Base-by-base conservation (phyloP, 345 rosid species). In the Xanthoceras sorbifolium region DNA sequence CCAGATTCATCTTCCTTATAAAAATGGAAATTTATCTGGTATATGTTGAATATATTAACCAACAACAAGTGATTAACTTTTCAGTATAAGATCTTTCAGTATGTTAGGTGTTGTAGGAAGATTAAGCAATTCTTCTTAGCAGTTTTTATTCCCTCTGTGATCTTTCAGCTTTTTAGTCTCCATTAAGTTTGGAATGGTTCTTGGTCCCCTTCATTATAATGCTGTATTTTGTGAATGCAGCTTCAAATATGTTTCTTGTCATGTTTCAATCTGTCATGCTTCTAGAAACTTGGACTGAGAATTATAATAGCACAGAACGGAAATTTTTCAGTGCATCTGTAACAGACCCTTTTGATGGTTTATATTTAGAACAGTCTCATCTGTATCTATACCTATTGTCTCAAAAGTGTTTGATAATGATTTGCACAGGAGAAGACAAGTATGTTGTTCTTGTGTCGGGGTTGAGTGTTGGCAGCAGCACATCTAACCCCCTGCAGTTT, bases 391-490 rank as follows among this genome's bases (percentile, higher is more conserved):
- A 57, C 44, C 40, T 62, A 17, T 46, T 66, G 66, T 78, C 77
- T 86, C 70, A 78, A 42, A 71, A 76, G 31, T 64, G 38, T 77
- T 68, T 55, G 64, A 52, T 79, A 80, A 67, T 61, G 52, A 67
- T 74, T 59, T 34, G 42, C 50, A 70, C 94, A 91, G 98, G 86
- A 79, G 99, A 91, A 82, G 94, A 93, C 85, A 96, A 90, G 76
- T 89, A 87, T 57, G 97, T 90, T 64, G 79, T 96, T 82, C 86
- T 96, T 83, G 75, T 96, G 73, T 96, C 98, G 31, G 98, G 99
- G 69, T 83, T 96, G 44, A 80, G 82, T 78, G 84, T 92, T 77
- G 98, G 99, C 59, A 88, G 89, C 82, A 83, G 77, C 67, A 78
- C 69, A 62, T 90, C 91, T 75, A 92, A 91, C 72, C 99, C 99